Base-by-base conservation (phyloP, 352 stramenopile genomes). In the Lagenidium giganteum region DNA sequence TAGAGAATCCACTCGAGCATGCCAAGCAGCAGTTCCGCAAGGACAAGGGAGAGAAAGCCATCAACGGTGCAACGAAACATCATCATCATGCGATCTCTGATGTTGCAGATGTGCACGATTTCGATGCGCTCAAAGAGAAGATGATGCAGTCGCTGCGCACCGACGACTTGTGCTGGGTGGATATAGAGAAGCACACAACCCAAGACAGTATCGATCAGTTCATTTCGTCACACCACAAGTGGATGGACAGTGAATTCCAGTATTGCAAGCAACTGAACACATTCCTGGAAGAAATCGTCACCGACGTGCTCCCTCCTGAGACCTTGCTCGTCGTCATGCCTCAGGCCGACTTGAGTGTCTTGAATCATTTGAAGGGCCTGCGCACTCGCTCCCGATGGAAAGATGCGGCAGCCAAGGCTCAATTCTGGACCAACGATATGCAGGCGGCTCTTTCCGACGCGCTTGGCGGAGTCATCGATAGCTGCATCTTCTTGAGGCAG, bases 351-450 rank as follows among this genome's bases (percentile, higher is more conserved):
- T 23, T 91, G 42, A 71, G 59, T 12, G 56, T 90, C 36, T 53
- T 90, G 46, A 61, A 74, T 12, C 84, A 91, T 49, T 61, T 90
- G 33, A 86, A 87, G 49, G 82, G 61, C 1, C 52, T 90, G 22
- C 74, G 77, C 9, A 88, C 72, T 22, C 78, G 78, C 33, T 71
- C 82, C 28, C 80, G 80, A 38, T 93, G 82, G 82, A 74, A 75
- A 17, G 77, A 93, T 42, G 56, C 59, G 5, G 69, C 52, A 6
- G 46, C 52, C 0, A 65, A 79, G 48, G 67, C 60, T 27, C 27
- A 53, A 18, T 42, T 41, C 21, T 80, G 70, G 54, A 63, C 51
- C 1, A 57, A 64, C 39, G 65, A 83, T 38, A 63, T 90, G 42
- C 72, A 88, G 18, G 70, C 68, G 2, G 73, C 76, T 6, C 61